Percentiles rank a stretch among this genome's conserved stretches.
phyloP scores from a whole-genome alignment of 148 eudicot species.

The Gaultheria prostrata region DNA sequence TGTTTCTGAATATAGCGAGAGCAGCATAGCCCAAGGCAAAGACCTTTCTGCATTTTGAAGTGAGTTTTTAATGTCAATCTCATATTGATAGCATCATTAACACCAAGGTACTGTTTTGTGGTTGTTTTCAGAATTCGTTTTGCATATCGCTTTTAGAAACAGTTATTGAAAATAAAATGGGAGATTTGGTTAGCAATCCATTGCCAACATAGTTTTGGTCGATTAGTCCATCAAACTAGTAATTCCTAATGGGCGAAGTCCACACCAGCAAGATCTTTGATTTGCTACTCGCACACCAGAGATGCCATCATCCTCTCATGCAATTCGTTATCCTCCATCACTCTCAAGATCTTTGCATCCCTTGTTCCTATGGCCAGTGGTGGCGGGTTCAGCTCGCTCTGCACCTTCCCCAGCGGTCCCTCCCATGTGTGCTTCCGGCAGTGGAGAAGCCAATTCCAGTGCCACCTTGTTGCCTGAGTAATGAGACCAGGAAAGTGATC shows the following conservation, averaged over 20 bases:
- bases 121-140: not conserved
- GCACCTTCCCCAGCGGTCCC: not conserved
- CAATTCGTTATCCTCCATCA: not conserved
- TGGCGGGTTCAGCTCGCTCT: not conserved
- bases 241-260: not conserved
- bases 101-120: not conserved
- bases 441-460: not conserved
- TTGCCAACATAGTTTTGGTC: not conserved
- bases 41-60: not conserved
- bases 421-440: not conserved
- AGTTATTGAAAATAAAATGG: not conserved
- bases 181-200: not conserved
- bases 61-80: not conserved
- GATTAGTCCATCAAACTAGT: not conserved
- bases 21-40: not conserved
- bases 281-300: not conserved
- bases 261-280: not conserved
- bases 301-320: not conserved
- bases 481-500: conserved; percentile 1
- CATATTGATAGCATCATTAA: not conserved
- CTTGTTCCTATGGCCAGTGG: not conserved
- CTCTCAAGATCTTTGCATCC: not conserved
- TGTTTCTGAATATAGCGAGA: not conserved
- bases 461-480: not conserved
- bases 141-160: not conserved